These are phyloP conservation scores for Vinca minor DNA, from an alignment of 257 asterid species.

Conservation along the genomic window DNA sequence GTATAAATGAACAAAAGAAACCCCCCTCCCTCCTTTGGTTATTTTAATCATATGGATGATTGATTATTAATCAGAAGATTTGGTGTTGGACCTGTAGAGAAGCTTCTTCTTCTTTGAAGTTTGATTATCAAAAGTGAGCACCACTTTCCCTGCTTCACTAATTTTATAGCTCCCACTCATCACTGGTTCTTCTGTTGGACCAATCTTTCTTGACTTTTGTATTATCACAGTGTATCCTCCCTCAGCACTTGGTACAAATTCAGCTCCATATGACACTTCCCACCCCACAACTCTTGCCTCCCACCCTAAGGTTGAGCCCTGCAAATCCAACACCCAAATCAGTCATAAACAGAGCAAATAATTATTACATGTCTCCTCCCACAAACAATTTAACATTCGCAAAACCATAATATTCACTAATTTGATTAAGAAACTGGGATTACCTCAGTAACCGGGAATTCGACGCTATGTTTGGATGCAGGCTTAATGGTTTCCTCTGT, in stretches of 20 bases:
- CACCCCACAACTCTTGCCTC: conserved; percentile 84
- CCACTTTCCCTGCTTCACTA: conserved; percentile 66
- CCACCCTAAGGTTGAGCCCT: conserved; percentile 68
- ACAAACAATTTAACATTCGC: too few relatives aligned
- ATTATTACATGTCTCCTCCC: too few relatives aligned
- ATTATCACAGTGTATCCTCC: conserved; percentile 83
- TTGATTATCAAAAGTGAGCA: conserved; percentile 77
- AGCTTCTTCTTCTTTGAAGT: conserved; percentile 88
- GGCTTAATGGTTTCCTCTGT: conserved; percentile 77
- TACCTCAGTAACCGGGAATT: conserved; percentile 82
- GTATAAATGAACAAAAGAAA: too few relatives aligned
- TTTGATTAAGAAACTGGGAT: not conserved
- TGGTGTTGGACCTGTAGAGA: conserved; percentile 77
- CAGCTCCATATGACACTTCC: conserved; percentile 81
- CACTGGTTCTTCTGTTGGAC: conserved; percentile 51
- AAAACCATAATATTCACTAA: too few relatives aligned
- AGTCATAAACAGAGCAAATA: not conserved
- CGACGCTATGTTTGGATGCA: conserved; percentile 54
- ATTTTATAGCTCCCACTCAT: conserved; percentile 56
- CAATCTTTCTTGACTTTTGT: conserved; percentile 66
- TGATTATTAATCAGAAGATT: conserved; percentile 47
- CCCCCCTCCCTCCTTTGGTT: too few relatives aligned
- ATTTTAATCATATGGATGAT: too few relatives aligned
- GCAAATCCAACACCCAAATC: conserved; percentile 18
- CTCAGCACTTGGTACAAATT: conserved; percentile 65